Conservation (phyloP, 225 moss, liverwort and hornwort genomes). For the Bryoerythrophyllum caledonicum region DNA sequence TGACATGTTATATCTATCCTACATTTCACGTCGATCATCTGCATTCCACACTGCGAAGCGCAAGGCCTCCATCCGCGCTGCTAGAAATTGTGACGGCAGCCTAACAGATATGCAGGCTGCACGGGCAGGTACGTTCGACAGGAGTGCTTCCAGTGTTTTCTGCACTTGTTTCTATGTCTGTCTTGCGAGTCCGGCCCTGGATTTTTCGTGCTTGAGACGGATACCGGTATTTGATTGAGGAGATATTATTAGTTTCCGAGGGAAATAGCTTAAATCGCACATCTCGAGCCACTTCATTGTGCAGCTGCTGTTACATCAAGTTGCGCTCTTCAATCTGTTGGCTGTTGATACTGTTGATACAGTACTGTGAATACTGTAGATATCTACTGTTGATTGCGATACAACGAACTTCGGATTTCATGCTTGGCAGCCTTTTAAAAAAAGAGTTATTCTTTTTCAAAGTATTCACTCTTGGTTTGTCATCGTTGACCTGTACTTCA, state of each 20-base stretch:
- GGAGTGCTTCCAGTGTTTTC: neutral
- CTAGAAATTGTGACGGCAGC: neutral
- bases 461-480: neutral
- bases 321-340: neutral
- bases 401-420: neutral
- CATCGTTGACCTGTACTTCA: neutral
- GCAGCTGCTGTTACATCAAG: neutral
- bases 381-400: neutral
- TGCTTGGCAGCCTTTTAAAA: neutral
- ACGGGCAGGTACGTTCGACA: neutral
- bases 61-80: neutral
- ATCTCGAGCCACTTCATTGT: neutral
- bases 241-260: too few species aligned
- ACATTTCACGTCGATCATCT: neutral
- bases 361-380: too few species aligned
- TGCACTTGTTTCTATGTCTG: neutral
- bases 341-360: neutral
- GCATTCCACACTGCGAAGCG: neutral
- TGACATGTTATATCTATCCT: neutral
- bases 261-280: neutral
- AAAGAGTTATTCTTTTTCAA: too few species aligned
- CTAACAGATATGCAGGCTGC: neutral
- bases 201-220: neutral
- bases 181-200: neutral
- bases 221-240: neutral